These are phyloP conservation scores for Colletotrichum sp. DNA, from an alignment of 2,329 filamentous ascomycete genomes.

Conservation along the genomic window DNA sequence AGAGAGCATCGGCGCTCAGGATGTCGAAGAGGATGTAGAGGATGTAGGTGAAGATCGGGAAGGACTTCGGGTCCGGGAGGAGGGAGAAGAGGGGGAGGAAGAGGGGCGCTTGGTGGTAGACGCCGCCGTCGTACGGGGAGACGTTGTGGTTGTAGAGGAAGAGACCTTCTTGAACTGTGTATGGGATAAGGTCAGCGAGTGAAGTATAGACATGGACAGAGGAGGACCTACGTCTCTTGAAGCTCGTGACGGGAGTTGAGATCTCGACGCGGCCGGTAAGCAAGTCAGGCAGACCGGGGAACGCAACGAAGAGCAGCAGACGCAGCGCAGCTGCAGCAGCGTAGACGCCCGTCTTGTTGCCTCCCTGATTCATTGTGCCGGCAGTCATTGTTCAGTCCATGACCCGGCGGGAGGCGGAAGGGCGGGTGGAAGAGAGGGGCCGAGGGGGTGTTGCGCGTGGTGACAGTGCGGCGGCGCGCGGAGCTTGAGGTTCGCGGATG, in stretches of 20 bases:
- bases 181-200: neutral
- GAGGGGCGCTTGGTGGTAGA: slow-evolving; percentile 81
- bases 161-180: slow-evolving; percentile 87
- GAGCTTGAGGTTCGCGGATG: neutral
- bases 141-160: slow-evolving; percentile 97
- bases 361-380: slow-evolving; percentile 42
- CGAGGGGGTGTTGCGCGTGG: neutral
- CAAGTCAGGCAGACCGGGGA: slow-evolving; percentile 83
- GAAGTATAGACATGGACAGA: neutral
- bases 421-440: neutral
- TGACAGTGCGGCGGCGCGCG: neutral
- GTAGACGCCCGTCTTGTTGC: slow-evolving; percentile 63
- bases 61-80: slow-evolving; percentile 71
- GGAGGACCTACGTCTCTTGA: slow-evolving; percentile 81
- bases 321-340: slow-evolving; percentile 78
- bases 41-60: slow-evolving; percentile 77
- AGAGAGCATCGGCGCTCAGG: slow-evolving; percentile 79
- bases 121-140: slow-evolving; percentile 95
- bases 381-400: slow-evolving; percentile 21
- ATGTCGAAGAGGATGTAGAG: slow-evolving; percentile 85
- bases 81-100: slow-evolving; percentile 91
- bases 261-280: slow-evolving; percentile 93
- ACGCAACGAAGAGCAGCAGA: slow-evolving; percentile 78
- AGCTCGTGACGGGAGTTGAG: slow-evolving; percentile 95
- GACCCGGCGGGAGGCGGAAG: neutral